Conservation (phyloP, 495 filamentous ascomycete genomes). For the Penicillium maclennaniae region DNA sequence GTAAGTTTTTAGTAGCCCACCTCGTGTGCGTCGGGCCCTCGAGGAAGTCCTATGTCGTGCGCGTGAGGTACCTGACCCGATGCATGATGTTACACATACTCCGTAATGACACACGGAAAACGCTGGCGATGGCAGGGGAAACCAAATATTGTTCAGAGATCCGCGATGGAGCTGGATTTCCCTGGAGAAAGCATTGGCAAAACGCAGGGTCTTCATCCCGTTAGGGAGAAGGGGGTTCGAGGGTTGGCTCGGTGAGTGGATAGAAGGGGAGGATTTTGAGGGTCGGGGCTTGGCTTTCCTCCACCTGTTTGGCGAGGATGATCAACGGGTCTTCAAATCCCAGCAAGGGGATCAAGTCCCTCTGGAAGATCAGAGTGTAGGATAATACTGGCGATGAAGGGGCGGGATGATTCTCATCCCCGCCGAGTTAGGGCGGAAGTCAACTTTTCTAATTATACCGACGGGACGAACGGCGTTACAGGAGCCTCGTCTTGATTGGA, state of each 20-base stretch:
- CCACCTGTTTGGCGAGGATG: constrained; percentile 1
- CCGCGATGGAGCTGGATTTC: not conserved
- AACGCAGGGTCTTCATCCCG: constrained; percentile 5
- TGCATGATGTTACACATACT: constrained; percentile 8
- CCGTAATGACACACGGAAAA: constrained; percentile 5
- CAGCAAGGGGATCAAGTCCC: not conserved
- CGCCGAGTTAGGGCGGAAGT: constrained; percentile 2
- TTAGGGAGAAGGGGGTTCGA: not conserved
- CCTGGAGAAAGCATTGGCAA: not conserved
- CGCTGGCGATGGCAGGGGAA: constrained; percentile 1
- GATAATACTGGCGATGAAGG: not conserved
- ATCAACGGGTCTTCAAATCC: not conserved
- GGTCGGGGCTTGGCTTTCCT: not conserved
- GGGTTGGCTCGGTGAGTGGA: not conserved
- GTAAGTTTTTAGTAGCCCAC: not conserved
- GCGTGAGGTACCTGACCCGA: constrained; percentile 4
- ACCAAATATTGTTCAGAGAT: constrained; percentile 2
- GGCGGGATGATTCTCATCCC: not conserved
- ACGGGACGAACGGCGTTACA: not conserved
- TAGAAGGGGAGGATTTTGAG: not conserved
- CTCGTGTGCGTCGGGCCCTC: constrained; percentile 5
- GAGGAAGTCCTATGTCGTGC: constrained; percentile 1
- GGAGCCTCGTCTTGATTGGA: constrained; percentile 2
- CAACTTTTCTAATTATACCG: constrained; percentile 7
- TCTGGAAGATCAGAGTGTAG: not conserved